Conservation (phyloP, 179 eudicot species). For the Corrigiola litoralis region DNA sequence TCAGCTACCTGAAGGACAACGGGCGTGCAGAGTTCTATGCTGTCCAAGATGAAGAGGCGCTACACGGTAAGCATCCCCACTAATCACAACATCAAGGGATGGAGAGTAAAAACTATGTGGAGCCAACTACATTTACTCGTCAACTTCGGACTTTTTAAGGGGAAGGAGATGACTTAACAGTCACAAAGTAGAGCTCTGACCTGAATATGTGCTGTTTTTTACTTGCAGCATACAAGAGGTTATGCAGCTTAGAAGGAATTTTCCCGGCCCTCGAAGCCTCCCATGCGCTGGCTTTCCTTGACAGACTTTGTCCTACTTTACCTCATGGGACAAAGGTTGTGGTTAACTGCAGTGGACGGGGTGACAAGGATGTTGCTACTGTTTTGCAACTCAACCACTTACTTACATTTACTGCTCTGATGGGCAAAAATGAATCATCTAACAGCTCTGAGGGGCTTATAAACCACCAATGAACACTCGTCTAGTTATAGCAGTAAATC, state of each 20-base stretch:
- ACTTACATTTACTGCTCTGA: background rate
- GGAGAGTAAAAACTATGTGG: no score
- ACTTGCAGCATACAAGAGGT: conserved; percentile 50
- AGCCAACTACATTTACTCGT: no score
- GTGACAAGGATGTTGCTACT: conserved; percentile 54
- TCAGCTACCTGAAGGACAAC: conserved; percentile 60
- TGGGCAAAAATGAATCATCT: background rate
- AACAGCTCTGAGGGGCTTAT: background rate
- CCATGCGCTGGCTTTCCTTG: conserved; percentile 71
- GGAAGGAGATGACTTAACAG: no score
- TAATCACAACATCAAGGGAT: background rate
- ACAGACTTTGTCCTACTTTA: conserved; percentile 57
- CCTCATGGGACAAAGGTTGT: conserved; percentile 60
- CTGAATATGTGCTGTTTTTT: background rate
- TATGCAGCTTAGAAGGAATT: conserved; percentile 71
- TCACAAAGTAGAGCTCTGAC: background rate
- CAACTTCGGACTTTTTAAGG: no score
- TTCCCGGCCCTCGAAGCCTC: conserved; percentile 70
- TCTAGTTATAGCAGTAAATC: no score
- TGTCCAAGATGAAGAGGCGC: conserved; percentile 61
- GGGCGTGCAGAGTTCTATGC: conserved; percentile 54
- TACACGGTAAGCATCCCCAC: conserved; percentile 44
- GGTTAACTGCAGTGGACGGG: conserved; percentile 60
- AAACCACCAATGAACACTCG: no score
- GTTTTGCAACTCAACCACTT: conserved; percentile 23